Evolutionary conservation across 192 early-diverging fungal species (phyloP).

Genomic region (Oehlia diaphana): DNA sequence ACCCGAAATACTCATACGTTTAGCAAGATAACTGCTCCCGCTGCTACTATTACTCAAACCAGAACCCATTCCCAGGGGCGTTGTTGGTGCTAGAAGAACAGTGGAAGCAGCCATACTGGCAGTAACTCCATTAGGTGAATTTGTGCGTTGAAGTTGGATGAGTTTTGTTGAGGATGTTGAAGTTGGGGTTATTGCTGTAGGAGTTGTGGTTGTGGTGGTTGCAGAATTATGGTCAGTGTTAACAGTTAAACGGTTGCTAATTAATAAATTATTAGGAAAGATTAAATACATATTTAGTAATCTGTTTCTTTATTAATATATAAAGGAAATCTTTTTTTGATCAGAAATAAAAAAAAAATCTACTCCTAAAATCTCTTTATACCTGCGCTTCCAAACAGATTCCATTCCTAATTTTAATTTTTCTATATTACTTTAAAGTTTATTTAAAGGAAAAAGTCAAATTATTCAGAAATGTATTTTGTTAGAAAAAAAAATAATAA

Average conservation of each 20-base stretch:
- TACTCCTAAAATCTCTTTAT: not conserved
- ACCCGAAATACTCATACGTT: conserved; percentile 12
- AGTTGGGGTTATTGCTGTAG: conserved; percentile 21
- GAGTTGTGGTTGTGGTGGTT: conserved; percentile 22
- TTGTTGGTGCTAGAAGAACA: conserved; percentile 29
- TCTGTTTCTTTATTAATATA: not conserved
- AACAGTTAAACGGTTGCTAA: conserved; percentile 29
- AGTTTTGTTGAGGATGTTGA: conserved; percentile 27
- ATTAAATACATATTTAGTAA: not conserved
- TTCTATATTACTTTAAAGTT: not conserved
- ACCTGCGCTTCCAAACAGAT: conserved; percentile 15
- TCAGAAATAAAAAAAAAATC: not conserved
- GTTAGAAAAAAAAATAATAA: not conserved
- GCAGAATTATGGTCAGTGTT: conserved; percentile 22
- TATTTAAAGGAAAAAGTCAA: not conserved
- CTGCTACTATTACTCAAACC: not conserved
- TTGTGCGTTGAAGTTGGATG: conserved; percentile 31
- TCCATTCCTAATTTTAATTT: not conserved
- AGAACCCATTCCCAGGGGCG: conserved; percentile 16
- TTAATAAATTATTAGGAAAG: not conserved
- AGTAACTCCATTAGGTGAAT: conserved; percentile 26
- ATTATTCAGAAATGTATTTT: not conserved
- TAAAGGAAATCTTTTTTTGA: not conserved
- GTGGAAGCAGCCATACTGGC: conserved; percentile 11
- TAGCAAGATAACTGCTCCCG: conserved; percentile 20